phyloP scores from a whole-genome alignment of 2,329 filamentous ascomycete genomes.

The Scytalidium lignicola region DNA sequence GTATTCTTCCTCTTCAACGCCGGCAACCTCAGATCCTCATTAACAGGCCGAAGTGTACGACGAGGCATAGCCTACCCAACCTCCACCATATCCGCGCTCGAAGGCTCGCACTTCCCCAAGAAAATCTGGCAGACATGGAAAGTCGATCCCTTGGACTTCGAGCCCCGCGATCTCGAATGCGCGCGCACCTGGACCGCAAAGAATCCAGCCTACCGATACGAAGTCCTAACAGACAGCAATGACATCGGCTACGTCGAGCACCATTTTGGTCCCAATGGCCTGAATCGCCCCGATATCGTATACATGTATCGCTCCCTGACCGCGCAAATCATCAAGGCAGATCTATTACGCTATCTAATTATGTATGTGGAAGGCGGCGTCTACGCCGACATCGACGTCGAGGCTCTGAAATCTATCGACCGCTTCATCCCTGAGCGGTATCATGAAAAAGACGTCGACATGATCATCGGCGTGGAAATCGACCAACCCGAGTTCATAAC shows the following conservation, averaged over 20 bases:
- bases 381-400: constrained; percentile 56
- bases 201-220: constrained; percentile 56
- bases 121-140: constrained; percentile 81
- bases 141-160: constrained; percentile 60
- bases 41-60: constrained; percentile 1
- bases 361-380: constrained; percentile 53
- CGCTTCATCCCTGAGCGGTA: constrained; percentile 61
- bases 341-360: constrained; percentile 60
- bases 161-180: constrained; percentile 53
- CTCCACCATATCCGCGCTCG: background rate
- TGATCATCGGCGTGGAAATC: constrained; percentile 67
- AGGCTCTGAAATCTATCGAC: constrained; percentile 46
- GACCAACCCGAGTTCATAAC: constrained; percentile 61
- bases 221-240: constrained; percentile 55
- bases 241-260: constrained; percentile 63
- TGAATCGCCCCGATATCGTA: constrained; percentile 63
- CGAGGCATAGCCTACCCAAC: background rate
- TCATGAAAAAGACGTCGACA: constrained; percentile 58
- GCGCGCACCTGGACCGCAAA: constrained; percentile 62
- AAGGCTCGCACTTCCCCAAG: constrained; percentile 42
- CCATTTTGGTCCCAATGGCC: constrained; percentile 58
- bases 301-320: constrained; percentile 54
- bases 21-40: constrained; percentile 10
- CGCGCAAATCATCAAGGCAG: constrained; percentile 62
- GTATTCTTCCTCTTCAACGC: constrained; percentile 17